Evolutionary conservation across 768 basidiomycete genomes (phyloP).

Genomic region (Mycena latifolia): DNA sequence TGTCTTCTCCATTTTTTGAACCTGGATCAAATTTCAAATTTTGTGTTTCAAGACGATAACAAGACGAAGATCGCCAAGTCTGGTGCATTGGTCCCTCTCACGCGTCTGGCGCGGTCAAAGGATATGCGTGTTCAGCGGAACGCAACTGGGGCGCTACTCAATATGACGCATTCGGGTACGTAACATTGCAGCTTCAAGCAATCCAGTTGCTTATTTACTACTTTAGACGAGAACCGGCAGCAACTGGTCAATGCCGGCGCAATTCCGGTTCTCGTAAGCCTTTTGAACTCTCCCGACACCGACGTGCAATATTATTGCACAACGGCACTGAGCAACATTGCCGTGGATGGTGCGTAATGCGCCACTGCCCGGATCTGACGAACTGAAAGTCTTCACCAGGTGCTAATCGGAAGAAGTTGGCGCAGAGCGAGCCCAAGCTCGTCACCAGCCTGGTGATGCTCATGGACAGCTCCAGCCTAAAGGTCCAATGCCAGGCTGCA

Average conservation of each 20-base stretch:
- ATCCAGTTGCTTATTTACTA: not conserved
- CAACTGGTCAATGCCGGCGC: constrained; percentile 99
- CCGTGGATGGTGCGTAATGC: constrained; percentile 82
- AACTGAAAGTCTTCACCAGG: constrained; percentile 55
- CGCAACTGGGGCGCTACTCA: constrained; percentile 96
- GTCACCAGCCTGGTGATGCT: constrained; percentile 93
- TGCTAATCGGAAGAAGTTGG: constrained; percentile 93
- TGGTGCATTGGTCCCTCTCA: constrained; percentile 97
- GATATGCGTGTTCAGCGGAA: constrained; percentile 99
- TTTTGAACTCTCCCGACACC: constrained; percentile 97
- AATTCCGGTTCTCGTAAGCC: constrained; percentile 94
- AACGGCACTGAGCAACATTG: constrained; percentile 97
- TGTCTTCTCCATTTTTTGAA: constrained; percentile 41
- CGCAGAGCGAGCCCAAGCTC: constrained; percentile 93
- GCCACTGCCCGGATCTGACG: not conserved
- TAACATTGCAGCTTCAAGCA: constrained; percentile 13
- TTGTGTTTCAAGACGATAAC: constrained; percentile 85
- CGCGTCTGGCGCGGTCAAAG: constrained; percentile 95
- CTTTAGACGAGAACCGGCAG: constrained; percentile 94
- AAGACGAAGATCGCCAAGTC: constrained; percentile 99
- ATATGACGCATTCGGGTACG: constrained; percentile 99
- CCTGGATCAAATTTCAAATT: constrained; percentile 27
- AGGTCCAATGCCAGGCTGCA: constrained; percentile 99
- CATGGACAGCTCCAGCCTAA: constrained; percentile 97
- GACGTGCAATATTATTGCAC: constrained; percentile 99